Percentiles rank a stretch among this genome's conserved stretches.
Evolutionary conservation across 2,329 filamentous ascomycete species (phyloP).

Genomic region (Fusarium sp.): DNA sequence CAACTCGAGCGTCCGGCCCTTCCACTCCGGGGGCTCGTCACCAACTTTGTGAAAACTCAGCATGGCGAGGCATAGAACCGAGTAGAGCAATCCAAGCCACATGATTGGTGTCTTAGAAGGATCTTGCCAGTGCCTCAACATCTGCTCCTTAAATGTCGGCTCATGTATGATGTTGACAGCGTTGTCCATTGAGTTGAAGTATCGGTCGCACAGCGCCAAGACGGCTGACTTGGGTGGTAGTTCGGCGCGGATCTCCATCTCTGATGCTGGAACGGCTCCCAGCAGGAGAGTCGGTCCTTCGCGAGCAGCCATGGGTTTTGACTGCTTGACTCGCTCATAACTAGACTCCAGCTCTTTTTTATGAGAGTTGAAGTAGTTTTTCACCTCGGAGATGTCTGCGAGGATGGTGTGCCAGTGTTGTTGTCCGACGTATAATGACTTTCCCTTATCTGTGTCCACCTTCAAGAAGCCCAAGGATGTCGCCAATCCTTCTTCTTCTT

Average conservation of each 20-base stretch:
- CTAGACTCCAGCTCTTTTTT: conserved; percentile 89
- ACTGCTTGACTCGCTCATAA: conserved; percentile 75
- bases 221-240: conserved; percentile 83
- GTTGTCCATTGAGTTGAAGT: conserved; percentile 82
- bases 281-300: conserved; percentile 81
- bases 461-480: conserved; percentile 83
- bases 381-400: conserved; percentile 88
- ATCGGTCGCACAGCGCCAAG: conserved; percentile 84
- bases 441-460: conserved; percentile 77
- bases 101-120: conserved; percentile 75
- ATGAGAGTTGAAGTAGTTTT: conserved; percentile 84
- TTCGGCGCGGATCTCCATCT: conserved; percentile 77
- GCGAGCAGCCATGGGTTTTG: conserved; percentile 65
- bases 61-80: conserved; percentile 78
- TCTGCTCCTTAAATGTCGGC: conserved; percentile 81
- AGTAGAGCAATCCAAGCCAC: conserved; percentile 80
- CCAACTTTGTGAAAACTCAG: conserved; percentile 80
- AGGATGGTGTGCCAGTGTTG: conserved; percentile 85
- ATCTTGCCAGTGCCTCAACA: conserved; percentile 71
- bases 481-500: conserved; percentile 71
- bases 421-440: conserved; percentile 81
- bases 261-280: conserved; percentile 73
- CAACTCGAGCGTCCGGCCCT: conserved; percentile 67
- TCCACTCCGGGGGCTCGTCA: conserved; percentile 81
- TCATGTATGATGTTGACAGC: conserved; percentile 79